Evolutionary conservation across 345 rosid genomes (phyloP).

Genomic region (Lumnitzera littorea): DNA sequence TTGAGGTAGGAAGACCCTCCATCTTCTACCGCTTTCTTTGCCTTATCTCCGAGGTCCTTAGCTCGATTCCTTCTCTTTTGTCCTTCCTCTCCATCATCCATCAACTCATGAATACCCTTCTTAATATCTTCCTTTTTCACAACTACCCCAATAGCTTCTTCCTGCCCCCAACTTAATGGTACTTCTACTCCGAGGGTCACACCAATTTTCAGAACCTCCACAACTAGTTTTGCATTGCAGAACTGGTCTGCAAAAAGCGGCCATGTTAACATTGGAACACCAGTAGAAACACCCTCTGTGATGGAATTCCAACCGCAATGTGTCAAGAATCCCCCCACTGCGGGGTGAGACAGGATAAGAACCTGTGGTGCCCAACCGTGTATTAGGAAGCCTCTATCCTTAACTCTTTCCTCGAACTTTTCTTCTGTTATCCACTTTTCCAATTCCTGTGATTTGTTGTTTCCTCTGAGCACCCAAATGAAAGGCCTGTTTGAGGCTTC

Average conservation of each 20-base stretch:
- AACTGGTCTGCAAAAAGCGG: slow-evolving; percentile 34
- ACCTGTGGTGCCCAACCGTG: slow-evolving; percentile 38
- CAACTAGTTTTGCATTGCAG: slow-evolving; percentile 27
- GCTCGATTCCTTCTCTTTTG: slow-evolving; percentile 17
- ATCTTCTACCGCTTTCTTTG: slow-evolving; percentile 16
- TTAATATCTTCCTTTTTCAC: slow-evolving; percentile 20
- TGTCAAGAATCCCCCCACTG: slow-evolving; percentile 29
- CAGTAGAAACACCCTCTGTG: slow-evolving; percentile 18
- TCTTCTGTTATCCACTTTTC: slow-evolving; percentile 24
- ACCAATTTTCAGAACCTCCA: slow-evolving; percentile 16
- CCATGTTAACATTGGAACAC: slow-evolving; percentile 29
- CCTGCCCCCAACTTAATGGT: slow-evolving; percentile 3
- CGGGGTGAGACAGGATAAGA: slow-evolving; percentile 22
- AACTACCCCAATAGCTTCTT: slow-evolving; percentile 5
- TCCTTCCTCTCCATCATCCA: slow-evolving; percentile 17
- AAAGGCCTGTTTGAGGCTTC: slow-evolving; percentile 27
- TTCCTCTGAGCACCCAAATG: slow-evolving; percentile 24
- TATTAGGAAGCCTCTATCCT: slow-evolving; percentile 23
- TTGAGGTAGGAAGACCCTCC: slow-evolving; percentile 23
- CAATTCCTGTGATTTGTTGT: slow-evolving; percentile 6
- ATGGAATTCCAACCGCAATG: slow-evolving; percentile 44
- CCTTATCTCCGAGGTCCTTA: slow-evolving; percentile 12
- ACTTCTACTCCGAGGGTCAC: slow-evolving; percentile 18
- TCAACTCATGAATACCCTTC: slow-evolving; percentile 12
- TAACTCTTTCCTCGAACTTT: slow-evolving; percentile 19